A percentile compares a stretch with the other conserved stretches of the same genome.
Conservation (phyloP, 352 stramenopile species). For the Globisporangium polare region DNA sequence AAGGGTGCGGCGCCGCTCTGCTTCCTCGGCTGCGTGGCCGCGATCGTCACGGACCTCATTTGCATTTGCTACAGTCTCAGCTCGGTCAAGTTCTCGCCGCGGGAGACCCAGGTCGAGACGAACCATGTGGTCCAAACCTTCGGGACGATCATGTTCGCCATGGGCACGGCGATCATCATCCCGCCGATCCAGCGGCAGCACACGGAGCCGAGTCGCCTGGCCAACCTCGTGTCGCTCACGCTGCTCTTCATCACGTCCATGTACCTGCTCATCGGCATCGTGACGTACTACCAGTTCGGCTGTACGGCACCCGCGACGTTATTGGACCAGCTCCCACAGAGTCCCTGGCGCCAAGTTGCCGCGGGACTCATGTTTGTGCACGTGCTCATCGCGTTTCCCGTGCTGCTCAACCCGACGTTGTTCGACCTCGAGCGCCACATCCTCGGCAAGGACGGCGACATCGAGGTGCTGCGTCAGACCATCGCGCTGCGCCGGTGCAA, state of each 20-base stretch:
- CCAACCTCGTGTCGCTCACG: constrained; percentile 59
- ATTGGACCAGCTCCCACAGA: constrained; percentile 46
- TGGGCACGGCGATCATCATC: constrained; percentile 62
- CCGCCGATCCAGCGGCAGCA: constrained; percentile 61
- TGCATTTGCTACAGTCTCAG: constrained; percentile 49
- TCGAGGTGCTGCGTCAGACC: constrained; percentile 49
- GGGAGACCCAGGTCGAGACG: constrained; percentile 47
- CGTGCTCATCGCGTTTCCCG: constrained; percentile 56
- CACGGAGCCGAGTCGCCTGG: constrained; percentile 37
- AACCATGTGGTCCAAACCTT: constrained; percentile 48
- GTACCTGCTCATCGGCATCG: constrained; percentile 63
- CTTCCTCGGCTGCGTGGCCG: constrained; percentile 42
- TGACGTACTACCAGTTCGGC: constrained; percentile 69
- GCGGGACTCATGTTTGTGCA: constrained; percentile 51
- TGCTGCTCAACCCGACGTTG: constrained; percentile 58
- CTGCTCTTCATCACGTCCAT: constrained; percentile 69
- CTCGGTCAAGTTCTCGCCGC: constrained; percentile 29
- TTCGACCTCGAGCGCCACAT: constrained; percentile 63
- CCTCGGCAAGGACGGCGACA: constrained; percentile 54
- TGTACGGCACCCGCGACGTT: constrained; percentile 59
- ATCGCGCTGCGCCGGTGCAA: constrained; percentile 32
- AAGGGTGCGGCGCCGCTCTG: constrained; percentile 42
- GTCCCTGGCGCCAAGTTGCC: constrained; percentile 27
- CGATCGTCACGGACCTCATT: constrained; percentile 47
- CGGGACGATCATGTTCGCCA: constrained; percentile 68